phyloP scores from a whole-genome alignment of 306 rosid species.

The Cercis canadensis region DNA sequence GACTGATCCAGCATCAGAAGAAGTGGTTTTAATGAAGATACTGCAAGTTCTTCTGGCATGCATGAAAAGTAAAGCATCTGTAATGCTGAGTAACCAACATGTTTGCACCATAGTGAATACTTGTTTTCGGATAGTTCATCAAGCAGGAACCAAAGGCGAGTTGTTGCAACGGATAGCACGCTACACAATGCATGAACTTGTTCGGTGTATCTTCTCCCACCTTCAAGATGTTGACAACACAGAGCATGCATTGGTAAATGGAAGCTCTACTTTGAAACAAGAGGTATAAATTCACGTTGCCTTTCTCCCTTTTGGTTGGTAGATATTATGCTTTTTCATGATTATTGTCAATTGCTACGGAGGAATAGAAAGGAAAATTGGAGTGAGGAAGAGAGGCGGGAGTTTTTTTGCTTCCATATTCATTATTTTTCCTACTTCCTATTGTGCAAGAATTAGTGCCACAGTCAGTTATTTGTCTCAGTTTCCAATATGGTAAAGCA shows the following conservation, averaged over 20 bases:
- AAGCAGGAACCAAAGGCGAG: slow-evolving; percentile 92
- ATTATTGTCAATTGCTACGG: slow-evolving; percentile 25
- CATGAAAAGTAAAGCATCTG: slow-evolving; percentile 95
- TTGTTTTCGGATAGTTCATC: slow-evolving; percentile 95
- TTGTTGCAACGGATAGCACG: slow-evolving; percentile 91
- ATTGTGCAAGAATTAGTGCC: slow-evolving; percentile 23
- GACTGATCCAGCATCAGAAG: slow-evolving; percentile 93
- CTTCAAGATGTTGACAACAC: slow-evolving; percentile 85
- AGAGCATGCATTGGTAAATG: slow-evolving; percentile 70
- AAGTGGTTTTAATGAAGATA: slow-evolving; percentile 92
- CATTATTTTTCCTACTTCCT: slow-evolving; percentile 10
- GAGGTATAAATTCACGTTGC: slow-evolving; percentile 55
- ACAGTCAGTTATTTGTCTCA: slow-evolving; percentile 20
- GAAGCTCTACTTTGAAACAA: slow-evolving; percentile 55
- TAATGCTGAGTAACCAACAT: slow-evolving; percentile 92
- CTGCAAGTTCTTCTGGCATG: slow-evolving; percentile 95
- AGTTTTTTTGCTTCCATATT: not conserved
- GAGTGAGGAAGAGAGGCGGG: not conserved
- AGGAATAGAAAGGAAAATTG: slow-evolving; percentile 11
- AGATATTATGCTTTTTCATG: slow-evolving; percentile 18
- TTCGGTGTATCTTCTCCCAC: slow-evolving; percentile 90
- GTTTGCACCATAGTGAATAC: slow-evolving; percentile 97
- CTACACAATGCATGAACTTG: slow-evolving; percentile 90
- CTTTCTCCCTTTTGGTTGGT: slow-evolving; percentile 19
- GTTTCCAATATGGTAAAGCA: slow-evolving; percentile 6